Evolutionary conservation across 176 grass and related monocot species (phyloP), one percentile per base, ranked within the genome.

Genomic region (Pontederia paniculata): DNA sequence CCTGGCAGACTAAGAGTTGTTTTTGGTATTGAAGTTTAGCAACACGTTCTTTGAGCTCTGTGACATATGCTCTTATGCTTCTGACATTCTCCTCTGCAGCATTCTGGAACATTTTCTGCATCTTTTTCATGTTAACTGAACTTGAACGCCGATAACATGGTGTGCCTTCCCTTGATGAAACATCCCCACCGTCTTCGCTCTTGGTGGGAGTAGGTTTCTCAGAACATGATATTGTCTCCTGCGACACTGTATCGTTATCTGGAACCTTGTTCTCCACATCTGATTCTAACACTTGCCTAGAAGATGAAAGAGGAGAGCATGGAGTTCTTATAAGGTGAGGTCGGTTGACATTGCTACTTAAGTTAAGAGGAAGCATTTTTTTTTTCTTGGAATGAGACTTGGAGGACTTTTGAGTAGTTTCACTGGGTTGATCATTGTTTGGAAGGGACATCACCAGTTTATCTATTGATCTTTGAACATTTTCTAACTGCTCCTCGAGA

Each of bases 21-120:
- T 98, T 98, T 69, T 98, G 93, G 74, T 96, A 96, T 65, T 96
- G 90, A 76, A 96, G 90, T 55, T 96, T 96, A 4, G 90, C 90
- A 20, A 96, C 86, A 42, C 86, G 69, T 62, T 98, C 93, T 74
- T 98, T 90, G 53, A 98, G 74, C 65, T 98, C 93, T 49, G 93
- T 88, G 13, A 98, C 93, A 12, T 98, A 96, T 61, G 83, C 76
- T 55, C 85, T 78, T 62, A 96, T 89, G 23, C 37, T 96, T 69
- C 85, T 83, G 3, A 89, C 90, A 12, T 96, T 96, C 49, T 96
- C 85, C 60, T 96, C 90, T 0, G 85, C 90, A n/a, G 90, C 90
- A 74, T 96, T 96, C 61, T 86, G 82, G 58, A 89, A 96, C 91
- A 96, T 89, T 48, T 86, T 72, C 71, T 89, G 91, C 91, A 91